Evolutionary conservation across 73 alveolate genomes (phyloP).

Genomic region (Paramecium pentaurelia): DNA sequence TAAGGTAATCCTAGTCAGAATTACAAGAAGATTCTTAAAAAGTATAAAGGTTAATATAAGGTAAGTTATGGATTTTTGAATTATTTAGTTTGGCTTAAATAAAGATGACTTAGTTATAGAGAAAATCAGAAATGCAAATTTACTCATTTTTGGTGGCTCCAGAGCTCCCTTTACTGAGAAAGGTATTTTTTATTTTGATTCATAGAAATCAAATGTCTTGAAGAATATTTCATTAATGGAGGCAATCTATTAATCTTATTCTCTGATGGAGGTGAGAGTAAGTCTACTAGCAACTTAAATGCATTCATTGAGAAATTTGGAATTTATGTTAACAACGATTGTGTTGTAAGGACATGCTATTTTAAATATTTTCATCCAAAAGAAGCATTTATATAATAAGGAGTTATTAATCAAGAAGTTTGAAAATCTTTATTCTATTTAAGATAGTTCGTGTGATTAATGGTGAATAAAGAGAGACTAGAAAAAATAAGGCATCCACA

Average conservation of each 20-base stretch:
- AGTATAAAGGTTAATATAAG: slow-evolving; percentile 53
- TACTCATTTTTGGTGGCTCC: slow-evolving; percentile 74
- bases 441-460: slow-evolving; percentile 59
- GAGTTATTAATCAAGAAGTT: slow-evolving; percentile 78
- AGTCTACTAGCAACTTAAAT: slow-evolving; percentile 88
- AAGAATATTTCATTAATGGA: slow-evolving; percentile 88
- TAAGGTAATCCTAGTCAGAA: slow-evolving; percentile 44
- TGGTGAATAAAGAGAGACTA: slow-evolving; percentile 72
- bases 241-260: slow-evolving; percentile 84
- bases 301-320: slow-evolving; percentile 89
- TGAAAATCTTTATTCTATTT: not conserved
- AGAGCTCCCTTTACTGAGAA: slow-evolving; percentile 71
- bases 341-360: slow-evolving; percentile 89
- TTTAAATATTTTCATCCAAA: slow-evolving; percentile 94
- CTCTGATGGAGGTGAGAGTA: slow-evolving; percentile 97
- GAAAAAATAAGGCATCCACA: slow-evolving; percentile 63
- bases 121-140: slow-evolving; percentile 67
- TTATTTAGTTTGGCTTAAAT: slow-evolving; percentile 51
- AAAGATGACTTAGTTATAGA: slow-evolving; percentile 60
- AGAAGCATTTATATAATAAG: slow-evolving; percentile 82
- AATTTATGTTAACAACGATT: slow-evolving; percentile 83
- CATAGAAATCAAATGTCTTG: slow-evolving; percentile 83
- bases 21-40: slow-evolving; percentile 52
- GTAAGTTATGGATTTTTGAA: slow-evolving; percentile 7
- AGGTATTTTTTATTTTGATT: slow-evolving; percentile 43